Base-by-base conservation (phyloP, 2,329 filamentous ascomycete species). In the Colletotrichum orbiculare region DNA sequence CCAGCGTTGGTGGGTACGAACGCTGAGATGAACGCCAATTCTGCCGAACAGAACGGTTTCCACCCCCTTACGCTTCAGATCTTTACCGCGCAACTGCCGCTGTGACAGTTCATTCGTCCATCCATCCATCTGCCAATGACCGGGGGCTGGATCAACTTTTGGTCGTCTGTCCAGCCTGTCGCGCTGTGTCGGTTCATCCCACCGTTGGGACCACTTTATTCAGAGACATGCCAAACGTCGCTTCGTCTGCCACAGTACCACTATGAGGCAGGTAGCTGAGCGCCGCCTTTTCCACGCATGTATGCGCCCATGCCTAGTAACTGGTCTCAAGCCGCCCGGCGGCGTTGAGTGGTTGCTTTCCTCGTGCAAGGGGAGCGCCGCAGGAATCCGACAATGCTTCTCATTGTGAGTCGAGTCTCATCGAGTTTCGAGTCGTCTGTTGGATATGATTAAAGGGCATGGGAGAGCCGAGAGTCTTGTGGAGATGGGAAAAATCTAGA, bases 41-140 rank as follows among this genome's bases (percentile, higher is more conserved):
- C 25, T 25, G 25, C 25, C 25, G 25, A 25, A 25, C 4, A 57
- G 52, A 59, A 63, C 58, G 17, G 41, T 63, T 62, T 66, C 58
- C 52, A 47, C 47, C 58, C 25, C 58, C 63, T 62, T 62, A 59
- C 54, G 64, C 60, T 64, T 66, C 64, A 66, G 38, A 66, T 64
- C 54, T 64, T 64, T 66, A 39, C 47, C 64, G 60, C 64, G 64
- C 49, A 58, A 46, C 54, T 66, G 49, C 54, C 54, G 60, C 60
- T 64, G 54, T 64, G 64, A 54, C 60, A 50, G 59, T 47, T 55
- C 45, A 64, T 66, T 64, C 60, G 64, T 54, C 60, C 60, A 54
- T 64, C 49, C 49, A 35, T 64, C 54, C 49, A 38, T 64, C 50
- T 13, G 63, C 63, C 63, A 66, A 66, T 66, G 63, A 66, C 53